These are phyloP conservation scores for Phlyctochytrium arcticum DNA, from an alignment of 192 early-diverging fungal species.

Conservation along the genomic window DNA sequence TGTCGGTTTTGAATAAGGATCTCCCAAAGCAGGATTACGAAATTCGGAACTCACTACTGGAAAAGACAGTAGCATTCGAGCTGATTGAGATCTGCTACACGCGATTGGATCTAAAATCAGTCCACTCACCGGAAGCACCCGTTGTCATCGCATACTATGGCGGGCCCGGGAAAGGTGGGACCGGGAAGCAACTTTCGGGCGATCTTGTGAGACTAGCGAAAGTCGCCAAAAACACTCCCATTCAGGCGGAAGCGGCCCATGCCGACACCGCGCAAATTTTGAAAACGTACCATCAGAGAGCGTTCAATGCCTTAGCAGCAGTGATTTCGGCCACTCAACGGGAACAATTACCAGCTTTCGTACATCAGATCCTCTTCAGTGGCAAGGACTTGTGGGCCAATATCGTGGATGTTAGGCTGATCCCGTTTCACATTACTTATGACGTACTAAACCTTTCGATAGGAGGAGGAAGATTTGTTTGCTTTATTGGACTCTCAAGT, in stretches of 20 bases:
- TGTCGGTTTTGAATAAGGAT: constrained; percentile 39
- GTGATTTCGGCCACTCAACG: constrained; percentile 57
- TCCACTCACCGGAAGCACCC: neutral
- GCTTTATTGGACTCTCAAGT: too few species aligned
- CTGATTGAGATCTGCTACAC: constrained; percentile 50
- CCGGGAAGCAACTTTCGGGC: constrained; percentile 17
- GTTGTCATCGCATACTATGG: constrained; percentile 3
- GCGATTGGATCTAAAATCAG: neutral
- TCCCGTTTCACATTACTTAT: neutral
- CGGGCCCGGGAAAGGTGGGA: neutral
- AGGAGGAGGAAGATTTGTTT: neutral
- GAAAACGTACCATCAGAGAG: constrained; percentile 45
- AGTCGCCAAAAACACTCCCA: constrained; percentile 9
- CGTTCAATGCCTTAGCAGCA: constrained; percentile 53
- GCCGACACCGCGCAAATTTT: neutral
- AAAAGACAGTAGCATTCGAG: constrained; percentile 39
- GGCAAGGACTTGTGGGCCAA: constrained; percentile 36
- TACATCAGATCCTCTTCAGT: constrained; percentile 55
- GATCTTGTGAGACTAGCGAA: constrained; percentile 15
- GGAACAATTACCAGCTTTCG: constrained; percentile 35
- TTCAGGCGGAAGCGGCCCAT: neutral
- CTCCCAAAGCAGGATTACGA: constrained; percentile 17
- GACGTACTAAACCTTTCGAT: neutral
- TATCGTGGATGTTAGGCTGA: constrained; percentile 11
- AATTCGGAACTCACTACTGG: constrained; percentile 22